Percentiles rank a stretch among this genome's conserved stretches.
Evolutionary conservation across 1,284 basidiomycete genomes (phyloP).

Genomic region (Cronartium ribicola): DNA sequence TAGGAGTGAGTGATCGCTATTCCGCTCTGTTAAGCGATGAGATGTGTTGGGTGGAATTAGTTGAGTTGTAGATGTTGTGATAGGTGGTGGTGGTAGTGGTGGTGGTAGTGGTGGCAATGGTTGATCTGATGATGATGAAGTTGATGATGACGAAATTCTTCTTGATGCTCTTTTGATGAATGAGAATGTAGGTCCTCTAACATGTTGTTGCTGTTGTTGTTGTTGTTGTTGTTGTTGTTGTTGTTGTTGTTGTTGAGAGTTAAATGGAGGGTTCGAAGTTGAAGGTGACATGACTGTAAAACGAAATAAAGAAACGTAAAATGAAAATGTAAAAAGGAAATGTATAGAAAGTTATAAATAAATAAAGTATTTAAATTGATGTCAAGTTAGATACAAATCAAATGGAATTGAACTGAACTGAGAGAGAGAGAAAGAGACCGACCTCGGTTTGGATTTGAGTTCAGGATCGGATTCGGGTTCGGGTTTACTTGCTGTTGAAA

Average conservation of each 20-base stretch:
- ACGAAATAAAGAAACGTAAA: background rate
- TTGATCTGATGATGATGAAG: too few species aligned
- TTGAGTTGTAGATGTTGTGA: background rate
- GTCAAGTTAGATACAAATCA: background rate
- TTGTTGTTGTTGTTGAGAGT: background rate
- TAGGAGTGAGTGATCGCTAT: background rate
- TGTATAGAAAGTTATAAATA: background rate
- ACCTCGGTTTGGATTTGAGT: background rate
- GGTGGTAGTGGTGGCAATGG: too few species aligned
- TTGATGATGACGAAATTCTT: too few species aligned
- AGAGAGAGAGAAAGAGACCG: background rate
- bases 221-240: background rate
- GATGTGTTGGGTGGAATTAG: background rate
- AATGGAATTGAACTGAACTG: background rate
- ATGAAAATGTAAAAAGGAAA: background rate
- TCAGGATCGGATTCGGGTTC: background rate
- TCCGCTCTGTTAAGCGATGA: background rate
- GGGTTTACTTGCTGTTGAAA: too few species aligned
- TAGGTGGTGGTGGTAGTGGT: too few species aligned
- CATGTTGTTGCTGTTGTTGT: too few species aligned
- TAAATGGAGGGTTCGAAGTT: background rate
- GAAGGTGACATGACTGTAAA: background rate
- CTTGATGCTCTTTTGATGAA: too few species aligned
- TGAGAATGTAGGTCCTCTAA: too few species aligned
- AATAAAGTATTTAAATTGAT: background rate